These are phyloP conservation scores for Monilinia vaccinii-corymbosi DNA, from an alignment of 2,329 filamentous ascomycete species.

Conservation along the genomic window DNA sequence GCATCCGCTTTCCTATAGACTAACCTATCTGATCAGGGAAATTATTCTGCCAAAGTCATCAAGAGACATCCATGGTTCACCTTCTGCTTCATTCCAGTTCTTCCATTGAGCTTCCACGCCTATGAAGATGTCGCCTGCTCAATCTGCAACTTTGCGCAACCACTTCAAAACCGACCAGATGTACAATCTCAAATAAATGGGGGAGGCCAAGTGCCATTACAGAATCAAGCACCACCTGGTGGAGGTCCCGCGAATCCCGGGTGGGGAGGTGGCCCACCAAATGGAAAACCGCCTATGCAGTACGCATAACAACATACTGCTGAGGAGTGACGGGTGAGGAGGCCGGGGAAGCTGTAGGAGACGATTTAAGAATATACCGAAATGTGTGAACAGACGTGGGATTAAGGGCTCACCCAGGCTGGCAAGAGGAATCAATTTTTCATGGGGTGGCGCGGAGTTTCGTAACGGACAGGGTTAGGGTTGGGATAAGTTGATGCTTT, in stretches of 20 bases:
- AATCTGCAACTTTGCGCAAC: conserved; percentile 69
- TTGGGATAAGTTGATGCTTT: background rate
- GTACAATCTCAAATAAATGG: conserved; percentile 23
- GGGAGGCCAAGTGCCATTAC: conserved; percentile 23
- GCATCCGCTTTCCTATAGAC: background rate
- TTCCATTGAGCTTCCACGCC: conserved; percentile 60
- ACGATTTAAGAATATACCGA: background rate
- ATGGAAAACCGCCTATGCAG: conserved; percentile 25
- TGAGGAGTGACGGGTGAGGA: background rate
- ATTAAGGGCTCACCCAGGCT: background rate
- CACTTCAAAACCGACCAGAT: conserved; percentile 38
- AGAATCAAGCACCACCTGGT: conserved; percentile 14
- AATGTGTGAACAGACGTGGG: background rate
- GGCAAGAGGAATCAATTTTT: background rate
- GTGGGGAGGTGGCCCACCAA: conserved; percentile 22
- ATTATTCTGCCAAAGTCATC: conserved; percentile 50
- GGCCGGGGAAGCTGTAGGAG: too few relatives aligned
- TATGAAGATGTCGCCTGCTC: conserved; percentile 64
- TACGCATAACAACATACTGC: conserved; percentile 20
- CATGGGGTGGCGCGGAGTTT: background rate
- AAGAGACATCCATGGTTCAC: conserved; percentile 68
- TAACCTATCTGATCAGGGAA: conserved; percentile 35
- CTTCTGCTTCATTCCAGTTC: conserved; percentile 66
- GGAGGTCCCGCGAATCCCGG: conserved; percentile 16
- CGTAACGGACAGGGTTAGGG: too few relatives aligned